Percentiles rank a stretch among this genome's conserved stretches.
Conservation (phyloP, 768 basidiomycete genomes). For the Leccinum subgranulosum region DNA sequence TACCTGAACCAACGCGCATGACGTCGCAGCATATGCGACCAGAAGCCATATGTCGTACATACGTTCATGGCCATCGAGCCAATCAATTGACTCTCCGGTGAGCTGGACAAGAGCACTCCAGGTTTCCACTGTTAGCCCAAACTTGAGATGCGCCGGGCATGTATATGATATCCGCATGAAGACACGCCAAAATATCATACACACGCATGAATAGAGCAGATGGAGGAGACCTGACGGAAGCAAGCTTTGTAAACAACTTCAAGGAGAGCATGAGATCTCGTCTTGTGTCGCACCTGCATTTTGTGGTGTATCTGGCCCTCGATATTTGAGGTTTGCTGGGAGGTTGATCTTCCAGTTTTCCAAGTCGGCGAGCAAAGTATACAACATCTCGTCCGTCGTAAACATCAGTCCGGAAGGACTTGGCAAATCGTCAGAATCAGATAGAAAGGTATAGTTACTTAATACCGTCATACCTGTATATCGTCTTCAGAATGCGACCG, state of each 20-base stretch:
- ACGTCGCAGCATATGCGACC: constrained; percentile 84
- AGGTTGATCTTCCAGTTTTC: constrained; percentile 77
- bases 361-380: constrained; percentile 59
- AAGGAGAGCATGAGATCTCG: not conserved
- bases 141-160: constrained; percentile 87
- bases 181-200: constrained; percentile 97
- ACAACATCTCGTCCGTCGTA: constrained; percentile 78
- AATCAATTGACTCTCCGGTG: constrained; percentile 82
- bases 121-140: constrained; percentile 73
- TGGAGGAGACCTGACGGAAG: constrained; percentile 71
- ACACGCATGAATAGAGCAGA: constrained; percentile 82
- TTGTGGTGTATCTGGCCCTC: constrained; percentile 61
- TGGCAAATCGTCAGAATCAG: constrained; percentile 7
- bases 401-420: constrained; percentile 87
- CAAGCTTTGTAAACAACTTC: constrained; percentile 1
- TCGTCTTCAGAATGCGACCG: constrained; percentile 87
- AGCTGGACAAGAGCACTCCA: constrained; percentile 73
- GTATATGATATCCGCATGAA: constrained; percentile 97
- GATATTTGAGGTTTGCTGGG: constrained; percentile 75
- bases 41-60: constrained; percentile 86
- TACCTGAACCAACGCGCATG: constrained; percentile 89
- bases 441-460: not conserved
- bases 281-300: constrained; percentile 55
- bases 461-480: constrained; percentile 66
- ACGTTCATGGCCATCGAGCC: constrained; percentile 79